Percentiles rank a stretch among this genome's conserved stretches.
Conservation (phyloP, 73 alveolate species). For the Symbiodinium pilosum region DNA sequence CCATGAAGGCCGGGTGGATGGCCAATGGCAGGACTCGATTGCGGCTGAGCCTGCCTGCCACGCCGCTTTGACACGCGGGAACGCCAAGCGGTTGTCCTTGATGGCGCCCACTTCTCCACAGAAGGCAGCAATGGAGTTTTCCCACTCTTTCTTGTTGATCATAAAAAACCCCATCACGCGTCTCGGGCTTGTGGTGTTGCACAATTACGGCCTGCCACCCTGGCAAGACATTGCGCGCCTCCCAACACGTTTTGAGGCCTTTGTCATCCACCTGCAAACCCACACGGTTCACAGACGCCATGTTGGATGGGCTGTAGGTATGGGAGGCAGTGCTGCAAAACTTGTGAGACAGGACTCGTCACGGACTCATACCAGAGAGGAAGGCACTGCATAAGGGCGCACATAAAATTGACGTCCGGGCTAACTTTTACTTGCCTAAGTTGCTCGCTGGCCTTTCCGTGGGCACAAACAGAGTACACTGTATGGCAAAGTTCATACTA, state of each 20-base stretch:
- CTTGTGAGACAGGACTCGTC: too few species aligned
- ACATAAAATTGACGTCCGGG: too few species aligned
- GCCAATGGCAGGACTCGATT: neutral
- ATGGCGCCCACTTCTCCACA: neutral
- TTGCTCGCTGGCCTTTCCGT: too few species aligned
- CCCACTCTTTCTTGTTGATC: slow-evolving; percentile 12
- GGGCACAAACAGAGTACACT: too few species aligned
- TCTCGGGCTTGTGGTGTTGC: neutral
- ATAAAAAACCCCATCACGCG: neutral
- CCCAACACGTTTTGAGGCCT: slow-evolving; percentile 10
- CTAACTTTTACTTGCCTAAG: too few species aligned
- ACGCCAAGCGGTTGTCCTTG: neutral
- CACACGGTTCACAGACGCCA: neutral
- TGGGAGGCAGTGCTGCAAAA: too few species aligned
- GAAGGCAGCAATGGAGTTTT: neutral
- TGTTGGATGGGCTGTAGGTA: too few species aligned
- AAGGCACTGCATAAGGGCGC: too few species aligned
- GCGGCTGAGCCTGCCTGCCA: neutral
- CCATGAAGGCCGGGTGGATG: too few species aligned
- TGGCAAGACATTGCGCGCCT: neutral
- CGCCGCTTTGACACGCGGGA: neutral
- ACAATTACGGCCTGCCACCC: neutral
- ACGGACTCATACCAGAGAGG: too few species aligned
- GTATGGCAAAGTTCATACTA: too few species aligned
- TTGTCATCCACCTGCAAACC: neutral